Evolutionary conservation across 352 stramenopile species (phyloP), one percentile per base, ranked within the genome.

Genomic region (Phytopythium boreale): DNA sequence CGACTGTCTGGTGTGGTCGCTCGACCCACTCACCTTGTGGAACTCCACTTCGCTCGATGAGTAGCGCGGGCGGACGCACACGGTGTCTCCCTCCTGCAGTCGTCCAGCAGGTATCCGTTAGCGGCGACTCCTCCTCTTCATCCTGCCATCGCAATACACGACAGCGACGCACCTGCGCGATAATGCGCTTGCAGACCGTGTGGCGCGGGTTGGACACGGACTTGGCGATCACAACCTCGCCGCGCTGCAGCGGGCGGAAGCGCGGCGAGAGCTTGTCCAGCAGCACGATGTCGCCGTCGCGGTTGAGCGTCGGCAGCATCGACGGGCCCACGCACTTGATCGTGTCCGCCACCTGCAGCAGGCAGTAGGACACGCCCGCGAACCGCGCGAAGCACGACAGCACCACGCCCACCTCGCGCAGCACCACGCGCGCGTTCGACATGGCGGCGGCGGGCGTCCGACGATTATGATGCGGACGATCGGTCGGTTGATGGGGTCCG

Each of bases 271-370:
- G n/a, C 44, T 95, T 95, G 67, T 97, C 89, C 65, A 97, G 77
- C 49, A 97, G 72, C 64, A 97, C 79, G 53, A 97, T 93, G 68
- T 97, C 90, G 52, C 90, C 89, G 56, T 94, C 78, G 56, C 77
- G 88, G 67, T 96, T 96, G 47, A 97, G 80, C 49, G 90, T 97
- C 20, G 89, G 89, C 37, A 97, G 79, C 90, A 97, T 97, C 52
- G 86, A 96, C 61, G 90, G 90, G 0, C 90, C 90, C 37, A 90
- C 84, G 63, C 87, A 96, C 68, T 95, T 93, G 69, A 95, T 89
- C 14, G 87, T 86, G 64, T 97, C 90, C 2, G 69, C 79, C 24
- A 56, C 59, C 65, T 96, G 80, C 64, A 87, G 62, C 55, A 92
- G 65, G 61, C 87, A 96, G 69, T 79, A 96, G 24, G 80, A 69